Evolutionary conservation across 768 basidiomycete genomes (phyloP).

Genomic region (Mrakia frigida): DNA sequence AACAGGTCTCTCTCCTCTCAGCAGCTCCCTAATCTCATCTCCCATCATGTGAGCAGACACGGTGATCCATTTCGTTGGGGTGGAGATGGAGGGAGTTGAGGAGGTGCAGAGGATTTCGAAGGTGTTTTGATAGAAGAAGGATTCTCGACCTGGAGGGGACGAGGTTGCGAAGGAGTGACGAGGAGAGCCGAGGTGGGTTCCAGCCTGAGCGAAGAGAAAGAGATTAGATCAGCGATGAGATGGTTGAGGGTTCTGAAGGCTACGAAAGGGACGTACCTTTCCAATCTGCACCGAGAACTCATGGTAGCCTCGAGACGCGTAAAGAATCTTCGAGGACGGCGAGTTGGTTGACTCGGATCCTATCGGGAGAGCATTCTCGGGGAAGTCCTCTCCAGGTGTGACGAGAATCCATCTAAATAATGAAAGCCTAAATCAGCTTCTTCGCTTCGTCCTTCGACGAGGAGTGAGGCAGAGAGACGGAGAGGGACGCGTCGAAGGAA

Average conservation of each 20-base stretch:
- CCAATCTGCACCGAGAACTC: slow-evolving; percentile 11
- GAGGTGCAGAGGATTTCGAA: slow-evolving; percentile 11
- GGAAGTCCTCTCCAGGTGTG: background rate
- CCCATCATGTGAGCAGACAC: background rate
- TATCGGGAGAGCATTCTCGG: background rate
- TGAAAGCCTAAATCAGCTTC: too few relatives aligned
- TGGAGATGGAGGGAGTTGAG: background rate
- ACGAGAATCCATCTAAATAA: slow-evolving; percentile 5
- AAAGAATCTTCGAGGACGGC: background rate
- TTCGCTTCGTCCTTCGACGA: too few relatives aligned
- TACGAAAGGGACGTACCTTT: background rate
- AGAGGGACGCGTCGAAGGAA: too few relatives aligned
- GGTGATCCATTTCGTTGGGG: background rate
- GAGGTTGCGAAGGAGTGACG: slow-evolving; percentile 3
- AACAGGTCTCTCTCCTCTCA: background rate
- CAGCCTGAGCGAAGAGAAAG: background rate
- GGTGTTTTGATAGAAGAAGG: slow-evolving; percentile 2
- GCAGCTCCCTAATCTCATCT: slow-evolving; percentile 2
- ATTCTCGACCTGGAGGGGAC: background rate
- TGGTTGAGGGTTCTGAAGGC: background rate
- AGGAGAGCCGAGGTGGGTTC: slow-evolving; percentile 10
- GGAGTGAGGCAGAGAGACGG: too few relatives aligned
- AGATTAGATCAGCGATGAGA: background rate
- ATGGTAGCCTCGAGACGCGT: background rate
- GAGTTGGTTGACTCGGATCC: slow-evolving; percentile 1